These are phyloP conservation scores for Aphanomyces astaci DNA, from an alignment of 352 stramenopile species.

Conservation along the genomic window DNA sequence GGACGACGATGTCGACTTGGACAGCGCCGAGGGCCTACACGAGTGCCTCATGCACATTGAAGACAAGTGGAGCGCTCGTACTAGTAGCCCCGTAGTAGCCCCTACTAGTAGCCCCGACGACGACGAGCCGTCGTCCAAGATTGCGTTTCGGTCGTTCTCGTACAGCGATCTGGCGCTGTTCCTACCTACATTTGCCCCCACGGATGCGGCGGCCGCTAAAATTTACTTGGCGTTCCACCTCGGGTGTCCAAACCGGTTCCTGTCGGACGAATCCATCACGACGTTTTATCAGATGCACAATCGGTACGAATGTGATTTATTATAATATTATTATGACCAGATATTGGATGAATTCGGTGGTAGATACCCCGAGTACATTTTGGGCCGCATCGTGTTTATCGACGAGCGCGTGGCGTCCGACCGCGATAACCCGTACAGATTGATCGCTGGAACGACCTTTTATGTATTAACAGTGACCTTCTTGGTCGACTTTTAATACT, in stretches of 20 bases:
- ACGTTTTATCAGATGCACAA: constrained; percentile 78
- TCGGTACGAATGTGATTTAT: constrained; percentile 35
- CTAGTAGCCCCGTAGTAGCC: neutral
- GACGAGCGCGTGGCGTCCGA: constrained; percentile 80
- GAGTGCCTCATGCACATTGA: constrained; percentile 6
- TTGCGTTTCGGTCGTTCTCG: constrained; percentile 77
- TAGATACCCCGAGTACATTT: constrained; percentile 83
- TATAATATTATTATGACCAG: neutral
- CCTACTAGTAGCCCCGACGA: neutral
- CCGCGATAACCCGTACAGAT: constrained; percentile 66
- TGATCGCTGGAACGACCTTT: constrained; percentile 73
- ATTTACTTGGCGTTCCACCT: constrained; percentile 84
- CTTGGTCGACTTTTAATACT: constrained; percentile 23
- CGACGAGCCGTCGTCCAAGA: constrained; percentile 60
- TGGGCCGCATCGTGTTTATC: constrained; percentile 81
- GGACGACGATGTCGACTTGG: constrained; percentile 1
- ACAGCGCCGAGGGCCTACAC: constrained; percentile 10
- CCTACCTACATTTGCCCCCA: constrained; percentile 69
- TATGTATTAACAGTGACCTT: constrained; percentile 70
- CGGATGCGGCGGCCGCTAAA: constrained; percentile 53
- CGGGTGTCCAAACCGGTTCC: constrained; percentile 74
- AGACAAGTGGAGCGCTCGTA: constrained; percentile 14
- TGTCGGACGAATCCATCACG: constrained; percentile 83
- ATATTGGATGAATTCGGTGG: neutral
- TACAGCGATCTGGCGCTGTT: constrained; percentile 80